A percentile compares a stretch with the other conserved stretches of the same genome.
Conservation (phyloP, 2,329 filamentous ascomycete species). For the Proliferodiscus dingleyae region DNA sequence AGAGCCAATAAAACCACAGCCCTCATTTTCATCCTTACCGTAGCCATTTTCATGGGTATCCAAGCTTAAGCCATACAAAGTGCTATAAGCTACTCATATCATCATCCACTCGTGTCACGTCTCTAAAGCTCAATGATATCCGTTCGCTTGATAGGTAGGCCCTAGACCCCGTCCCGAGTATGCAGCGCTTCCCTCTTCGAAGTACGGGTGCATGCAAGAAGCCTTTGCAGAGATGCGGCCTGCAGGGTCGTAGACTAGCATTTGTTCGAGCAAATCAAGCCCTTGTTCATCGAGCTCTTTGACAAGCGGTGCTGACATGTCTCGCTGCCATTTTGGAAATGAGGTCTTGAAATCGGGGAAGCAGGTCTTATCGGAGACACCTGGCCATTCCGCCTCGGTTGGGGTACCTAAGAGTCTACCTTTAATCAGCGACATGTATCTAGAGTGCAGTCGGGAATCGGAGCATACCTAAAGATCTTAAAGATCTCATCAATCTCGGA, state of each 20-base stretch:
- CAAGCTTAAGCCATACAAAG: constrained; percentile 21
- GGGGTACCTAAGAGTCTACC: constrained; percentile 73
- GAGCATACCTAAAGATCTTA: constrained; percentile 80
- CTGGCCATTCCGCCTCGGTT: constrained; percentile 77
- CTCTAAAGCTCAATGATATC: constrained; percentile 28
- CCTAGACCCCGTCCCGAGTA: constrained; percentile 31
- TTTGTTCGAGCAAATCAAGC: constrained; percentile 60
- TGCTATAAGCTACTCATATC: constrained; percentile 18
- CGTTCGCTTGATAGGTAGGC: constrained; percentile 27
- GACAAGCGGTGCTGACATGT: constrained; percentile 61
- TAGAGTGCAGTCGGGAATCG: no score
- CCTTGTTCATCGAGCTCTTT: constrained; percentile 68
- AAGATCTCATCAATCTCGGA: constrained; percentile 94
- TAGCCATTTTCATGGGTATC: constrained; percentile 11
- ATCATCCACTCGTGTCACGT: constrained; percentile 11
- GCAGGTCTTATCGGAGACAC: constrained; percentile 64
- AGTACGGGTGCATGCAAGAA: constrained; percentile 80
- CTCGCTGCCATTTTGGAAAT: constrained; percentile 85
- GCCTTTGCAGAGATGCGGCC: constrained; percentile 86
- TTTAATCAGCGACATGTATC: constrained; percentile 22
- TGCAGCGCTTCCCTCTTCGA: constrained; percentile 41
- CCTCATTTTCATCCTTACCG: background rate
- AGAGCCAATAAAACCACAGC: background rate
- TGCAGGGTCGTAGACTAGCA: constrained; percentile 85
- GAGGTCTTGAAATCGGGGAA: constrained; percentile 91